Conservation (phyloP, 2,329 filamentous ascomycete genomes). For the Hymenoscyphus occultus region DNA sequence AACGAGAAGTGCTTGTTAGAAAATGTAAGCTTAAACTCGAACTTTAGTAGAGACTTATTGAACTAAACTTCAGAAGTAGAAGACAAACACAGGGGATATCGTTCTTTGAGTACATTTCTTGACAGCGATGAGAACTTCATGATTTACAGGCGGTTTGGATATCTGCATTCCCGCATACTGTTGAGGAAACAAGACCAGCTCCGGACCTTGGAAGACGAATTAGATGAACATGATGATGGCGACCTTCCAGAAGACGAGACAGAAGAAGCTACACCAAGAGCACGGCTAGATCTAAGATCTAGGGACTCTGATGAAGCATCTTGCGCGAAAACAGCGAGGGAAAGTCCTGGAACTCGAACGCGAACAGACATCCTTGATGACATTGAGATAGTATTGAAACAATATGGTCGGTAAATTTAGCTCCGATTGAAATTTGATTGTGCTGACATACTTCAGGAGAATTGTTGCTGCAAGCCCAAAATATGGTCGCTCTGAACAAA, state of each 20-base stretch:
- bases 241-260: constrained; percentile 11
- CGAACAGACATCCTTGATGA: constrained; percentile 17
- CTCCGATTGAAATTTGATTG: background rate
- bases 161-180: constrained; percentile 40
- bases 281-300: constrained; percentile 2
- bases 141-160: constrained; percentile 43
- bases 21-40: constrained; percentile 3
- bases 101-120: constrained; percentile 40
- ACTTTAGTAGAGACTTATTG: background rate
- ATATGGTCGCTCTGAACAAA: constrained; percentile 29
- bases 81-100: constrained; percentile 37
- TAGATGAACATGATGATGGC: constrained; percentile 21
- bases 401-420: constrained; percentile 11
- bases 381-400: constrained; percentile 18
- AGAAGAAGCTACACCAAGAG: background rate
- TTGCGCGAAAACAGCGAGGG: background rate
- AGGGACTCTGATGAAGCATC: constrained; percentile 14
- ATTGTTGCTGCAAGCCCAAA: constrained; percentile 17
- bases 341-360: background rate
- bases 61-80: constrained; percentile 14
- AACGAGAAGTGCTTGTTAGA: background rate
- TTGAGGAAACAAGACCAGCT: constrained; percentile 28
- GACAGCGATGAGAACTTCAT: constrained; percentile 43
- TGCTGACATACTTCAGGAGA: background rate
- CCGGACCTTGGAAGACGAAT: constrained; percentile 22